Evolutionary conservation across 2,329 filamentous ascomycete species (phyloP), one percentile per base, ranked within the genome.

Genomic region (Talaromyces marneffei): DNA sequence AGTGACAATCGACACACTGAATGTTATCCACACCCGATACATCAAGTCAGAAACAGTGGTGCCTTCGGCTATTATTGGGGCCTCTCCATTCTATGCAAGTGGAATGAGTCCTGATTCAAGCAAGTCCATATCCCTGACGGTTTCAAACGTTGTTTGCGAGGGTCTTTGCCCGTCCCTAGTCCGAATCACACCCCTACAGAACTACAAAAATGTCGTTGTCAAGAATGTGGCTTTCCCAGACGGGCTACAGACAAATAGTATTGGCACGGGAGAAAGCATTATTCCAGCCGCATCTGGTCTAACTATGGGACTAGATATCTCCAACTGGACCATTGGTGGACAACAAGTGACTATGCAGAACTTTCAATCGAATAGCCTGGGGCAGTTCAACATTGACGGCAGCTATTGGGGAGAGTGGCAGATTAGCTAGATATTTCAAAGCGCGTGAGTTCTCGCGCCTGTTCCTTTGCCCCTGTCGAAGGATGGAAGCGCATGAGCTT

Each of bases 1-100:
- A 59, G 70, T 65, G 44, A 67, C 64, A 27, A 69, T 64, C 37
- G 66, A 66, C 29, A 20, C 39, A 25, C 23, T 59, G 16, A 50
- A 39, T 48, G 57, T 59, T 35, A 59, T 59, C 16, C 57, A 59
- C 8, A 44, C 50, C 23, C 50, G 57, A 33, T 59, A 59, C n/a
- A 40, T 42, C 3, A 42, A 42, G 18, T 42, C 39, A 10, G 39
- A 42, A 8, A 42, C 39, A 9, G 35, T 37, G 31, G 25, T 39
- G 44, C 35, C 10, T 4, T 16, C 16, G n/a, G 50, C 31, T 52
- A 59, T 18, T 44, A 59, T 59, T 4, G 57, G 46, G 2, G n/a
- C 57, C 9, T 59, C 50, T 27, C 31, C 33, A 8, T 46, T 48
- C 20, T 39, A 35, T 37, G 23, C 44, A 20, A 52, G 29, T 5